Evolutionary conservation across 306 rosid species (phyloP), one percentile per base, ranked within the genome.

Genomic region (Castanospermum australe): DNA sequence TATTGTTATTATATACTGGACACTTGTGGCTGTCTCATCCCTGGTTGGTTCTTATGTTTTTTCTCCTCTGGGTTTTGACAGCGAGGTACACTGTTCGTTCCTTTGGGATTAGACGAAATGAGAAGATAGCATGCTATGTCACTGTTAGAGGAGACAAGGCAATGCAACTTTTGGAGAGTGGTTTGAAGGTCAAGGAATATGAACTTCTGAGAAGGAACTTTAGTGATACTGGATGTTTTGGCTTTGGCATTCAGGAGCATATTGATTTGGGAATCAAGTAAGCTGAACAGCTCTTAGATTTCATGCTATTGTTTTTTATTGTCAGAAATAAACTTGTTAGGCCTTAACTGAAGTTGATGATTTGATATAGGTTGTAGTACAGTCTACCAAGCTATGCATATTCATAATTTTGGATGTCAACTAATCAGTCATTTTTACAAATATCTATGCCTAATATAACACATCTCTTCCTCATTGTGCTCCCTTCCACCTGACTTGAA

Each of bases 111-210:
- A 88, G 97, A 57, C 83, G 93, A 66, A 93, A 93, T 78, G 98
- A 93, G 57, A 93, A 93, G 88, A 93, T 93, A 81, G 98, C 97
- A 0, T 93, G 98, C 89, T 85, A 93, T 69, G 98, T 93, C 30
- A 93, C 94, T 70, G 97, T 89, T 5, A 88, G 94, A 81, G 97
- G 97, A 14, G 98, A 93, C 13, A 93, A 93, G 85, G 98, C 98
- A 0, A 91, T 91, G 92, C 94, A 91, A 52, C 97, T 91, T 21
- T 81, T 91, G 88, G 98, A 93, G 79, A 91, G 94, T 79, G 98
- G 98, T 2, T 80, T 93, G 71, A 91, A 93, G 88, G 94, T 89
- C 44, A 93, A 91, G 84, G 98, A 91, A 63, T 91, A 89, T 64
- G 97, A 93, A 81, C 84, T 93, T 71, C 77, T 93, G 12, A 62